phyloP scores from a whole-genome alignment of 2,329 filamentous ascomycete species.

The Claviceps maximensis region DNA sequence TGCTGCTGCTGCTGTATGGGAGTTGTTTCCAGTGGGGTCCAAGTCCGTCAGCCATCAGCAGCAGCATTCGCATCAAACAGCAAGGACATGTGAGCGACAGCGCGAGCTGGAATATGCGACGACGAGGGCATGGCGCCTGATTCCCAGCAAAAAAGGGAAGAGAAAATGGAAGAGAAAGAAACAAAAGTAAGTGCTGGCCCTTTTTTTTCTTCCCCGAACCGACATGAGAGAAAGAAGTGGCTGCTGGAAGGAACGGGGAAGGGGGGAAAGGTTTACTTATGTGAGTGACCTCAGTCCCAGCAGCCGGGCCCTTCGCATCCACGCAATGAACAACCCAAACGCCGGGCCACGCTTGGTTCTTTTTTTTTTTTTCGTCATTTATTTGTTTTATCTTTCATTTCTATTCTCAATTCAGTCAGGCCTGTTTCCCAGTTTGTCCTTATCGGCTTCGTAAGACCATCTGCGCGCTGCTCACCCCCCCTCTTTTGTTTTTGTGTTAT shows the following conservation, averaged over 20 bases:
- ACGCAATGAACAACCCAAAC: conserved; percentile 5
- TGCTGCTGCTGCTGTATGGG: neutral
- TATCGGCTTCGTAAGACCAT: neutral
- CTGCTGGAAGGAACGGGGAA: conserved; percentile 16
- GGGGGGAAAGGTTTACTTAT: conserved; percentile 25
- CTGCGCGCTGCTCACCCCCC: neutral
- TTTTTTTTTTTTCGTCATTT: neutral
- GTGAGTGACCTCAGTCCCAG: conserved; percentile 14
- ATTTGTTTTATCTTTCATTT: neutral
- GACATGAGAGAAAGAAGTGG: conserved; percentile 12
- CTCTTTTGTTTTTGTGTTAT: neutral
- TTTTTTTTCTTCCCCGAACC: conserved; percentile 7
- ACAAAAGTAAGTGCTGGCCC: neutral
- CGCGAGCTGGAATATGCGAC: conserved; percentile 2
- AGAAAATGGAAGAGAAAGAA: neutral
- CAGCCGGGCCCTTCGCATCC: conserved; percentile 6
- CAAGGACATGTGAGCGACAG: neutral
- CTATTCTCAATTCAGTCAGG: neutral
- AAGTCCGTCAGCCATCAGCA: neutral
- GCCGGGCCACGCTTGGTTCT: conserved; percentile 4
- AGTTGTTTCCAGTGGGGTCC: neutral
- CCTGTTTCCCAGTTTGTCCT: neutral
- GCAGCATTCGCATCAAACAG: neutral
- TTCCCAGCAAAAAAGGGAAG: conserved; percentile 6
- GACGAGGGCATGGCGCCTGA: conserved; percentile 4